phyloP scores from a whole-genome alignment of 495 filamentous ascomycete genomes.

The Evernia prunastri region DNA sequence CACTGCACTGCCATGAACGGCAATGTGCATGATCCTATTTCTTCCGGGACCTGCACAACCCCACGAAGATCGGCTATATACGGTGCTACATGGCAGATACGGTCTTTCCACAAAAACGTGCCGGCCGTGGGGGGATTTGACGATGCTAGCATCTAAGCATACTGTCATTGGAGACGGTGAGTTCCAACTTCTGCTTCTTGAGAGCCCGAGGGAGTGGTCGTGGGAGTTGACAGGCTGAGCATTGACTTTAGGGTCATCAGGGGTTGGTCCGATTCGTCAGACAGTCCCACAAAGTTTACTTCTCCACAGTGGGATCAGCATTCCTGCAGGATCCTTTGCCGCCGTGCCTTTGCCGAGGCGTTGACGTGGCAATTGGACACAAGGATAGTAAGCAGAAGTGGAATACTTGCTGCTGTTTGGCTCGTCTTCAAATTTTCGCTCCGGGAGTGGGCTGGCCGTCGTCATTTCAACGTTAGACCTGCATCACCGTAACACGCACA shows the following conservation, averaged over 20 bases:
- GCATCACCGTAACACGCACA: neutral
- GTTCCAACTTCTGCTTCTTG: conserved; percentile 4
- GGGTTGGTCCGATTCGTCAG: conserved; percentile 10
- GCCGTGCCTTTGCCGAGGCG: neutral
- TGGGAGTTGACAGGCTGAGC: conserved; percentile 12
- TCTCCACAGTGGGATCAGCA: neutral
- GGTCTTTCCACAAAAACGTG: conserved; percentile 5
- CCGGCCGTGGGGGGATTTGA: conserved; percentile 4
- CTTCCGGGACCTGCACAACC: neutral
- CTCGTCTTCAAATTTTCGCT: neutral
- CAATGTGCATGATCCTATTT: neutral
- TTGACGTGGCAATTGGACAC: conserved; percentile 7
- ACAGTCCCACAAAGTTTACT: neutral
- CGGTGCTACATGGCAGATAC: conserved; percentile 2
- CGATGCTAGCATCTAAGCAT: neutral
- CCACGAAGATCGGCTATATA: conserved; percentile 1
- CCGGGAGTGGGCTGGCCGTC: neutral
- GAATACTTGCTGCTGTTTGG: neutral
- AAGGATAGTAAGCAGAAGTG: neutral
- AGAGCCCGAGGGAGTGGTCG: conserved; percentile 5
- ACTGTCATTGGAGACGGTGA: conserved; percentile 10
- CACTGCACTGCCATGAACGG: neutral
- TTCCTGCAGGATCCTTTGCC: neutral
- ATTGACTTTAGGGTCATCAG: neutral
- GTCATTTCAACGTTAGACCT: neutral